Conservation (phyloP, 805 yeast genomes). For the Wickerhamiella hasegawae region DNA sequence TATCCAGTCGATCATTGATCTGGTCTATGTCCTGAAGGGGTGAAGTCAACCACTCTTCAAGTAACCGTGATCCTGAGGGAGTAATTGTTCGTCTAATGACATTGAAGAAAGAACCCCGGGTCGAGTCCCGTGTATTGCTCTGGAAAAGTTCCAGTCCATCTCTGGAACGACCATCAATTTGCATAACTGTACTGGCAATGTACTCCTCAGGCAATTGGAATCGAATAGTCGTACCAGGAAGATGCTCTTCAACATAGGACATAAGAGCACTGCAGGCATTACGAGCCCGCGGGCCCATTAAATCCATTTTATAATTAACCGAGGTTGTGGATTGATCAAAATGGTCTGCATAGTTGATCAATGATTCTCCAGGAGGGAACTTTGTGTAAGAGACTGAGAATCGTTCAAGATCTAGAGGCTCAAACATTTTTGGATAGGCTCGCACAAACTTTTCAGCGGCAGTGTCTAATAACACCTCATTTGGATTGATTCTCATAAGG, state of each 20-base stretch:
- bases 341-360: conserved; percentile 23
- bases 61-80: conserved; percentile 62
- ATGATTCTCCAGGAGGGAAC: conserved; percentile 25
- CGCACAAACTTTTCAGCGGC: conserved; percentile 16
- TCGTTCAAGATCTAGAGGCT: conserved; percentile 39
- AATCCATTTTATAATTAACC: conserved; percentile 10
- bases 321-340: conserved; percentile 23
- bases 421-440: conserved; percentile 16
- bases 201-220: conserved; percentile 54
- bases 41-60: conserved; percentile 66
- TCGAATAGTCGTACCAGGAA: conserved; percentile 50
- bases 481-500: conserved; percentile 62
- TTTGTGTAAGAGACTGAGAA: conserved; percentile 43
- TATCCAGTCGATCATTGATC: conserved; percentile 38
- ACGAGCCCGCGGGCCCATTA: conserved; percentile 24
- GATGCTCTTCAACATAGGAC: conserved; percentile 52
- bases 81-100: conserved; percentile 63
- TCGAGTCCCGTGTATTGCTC: conserved; percentile 29
- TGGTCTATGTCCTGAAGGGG: conserved; percentile 51
- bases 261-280: conserved; percentile 48
- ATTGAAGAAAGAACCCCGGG: conserved; percentile 56
- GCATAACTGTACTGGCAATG: conserved; percentile 37
- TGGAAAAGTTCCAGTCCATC: conserved; percentile 42
- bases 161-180: conserved; percentile 45
- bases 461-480: conserved; percentile 46